Base-by-base conservation (phyloP, 345 rosid genomes). In the Salix purpurea region DNA sequence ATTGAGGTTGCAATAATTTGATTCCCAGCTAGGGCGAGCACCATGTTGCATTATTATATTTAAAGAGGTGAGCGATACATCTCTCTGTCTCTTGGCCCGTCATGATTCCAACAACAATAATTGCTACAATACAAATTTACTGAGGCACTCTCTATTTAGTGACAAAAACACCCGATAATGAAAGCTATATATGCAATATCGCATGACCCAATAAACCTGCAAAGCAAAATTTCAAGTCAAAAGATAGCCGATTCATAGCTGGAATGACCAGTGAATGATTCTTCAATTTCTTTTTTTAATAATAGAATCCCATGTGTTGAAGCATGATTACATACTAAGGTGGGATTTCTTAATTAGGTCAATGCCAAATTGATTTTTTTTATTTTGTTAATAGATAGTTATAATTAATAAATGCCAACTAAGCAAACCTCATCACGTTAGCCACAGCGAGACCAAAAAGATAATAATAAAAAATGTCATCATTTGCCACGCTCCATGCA, bases 41-140 rank as follows among this genome's bases (percentile, higher is more conserved):
- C 67, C 19, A 48, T 48, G 54, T 48, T 48, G 19, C 54, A 4
- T 48, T 4, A 64, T 26, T 46, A 14, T 48, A 16, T 48, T 4
- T 16, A 14, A 48, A 1, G 54, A 48, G 19, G 54, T 16, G 54
- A 48, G 18, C 4, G 67, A 13, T 30, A 13, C 10, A 42, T 16
- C 65, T 70, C 73, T 71, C 61, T 71, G 80, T 54, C 76, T 40
- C 69, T 40, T 73, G 23, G 75, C 40, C 54, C 76, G 76, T 76
- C 64, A 71, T 72, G 77, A 82, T 42, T 69, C 62, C 30, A n/a
- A 13, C 0, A 10, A 8, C 54, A 48, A 16, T 15, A 48, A 48
- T 48, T 16, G 16, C 0, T 48, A 16, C 16, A 48, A 5, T 48
- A 48, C 54, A 48, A 48, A 48, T 12, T 46, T 15, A 12, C 15